A percentile compares a stretch with the other conserved stretches of the same genome.
Conservation (phyloP, 495 filamentous ascomycete genomes). For the Aspergillus conjunctus region DNA sequence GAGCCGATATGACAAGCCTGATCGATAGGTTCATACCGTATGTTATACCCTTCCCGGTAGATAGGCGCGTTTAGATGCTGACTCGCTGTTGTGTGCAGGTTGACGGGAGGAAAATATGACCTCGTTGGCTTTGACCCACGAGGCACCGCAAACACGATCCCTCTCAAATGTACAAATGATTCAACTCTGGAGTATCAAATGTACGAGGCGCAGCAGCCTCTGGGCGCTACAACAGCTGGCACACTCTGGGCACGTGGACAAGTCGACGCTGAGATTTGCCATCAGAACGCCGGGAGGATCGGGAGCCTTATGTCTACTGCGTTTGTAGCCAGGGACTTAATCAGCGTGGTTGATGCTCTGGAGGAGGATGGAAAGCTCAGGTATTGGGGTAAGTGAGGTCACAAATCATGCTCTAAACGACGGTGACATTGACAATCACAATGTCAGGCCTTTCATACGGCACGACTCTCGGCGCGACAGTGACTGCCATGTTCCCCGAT, state of each 20-base stretch:
- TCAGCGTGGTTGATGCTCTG: constrained; percentile 11
- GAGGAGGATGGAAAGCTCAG: constrained; percentile 48
- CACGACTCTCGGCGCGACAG: constrained; percentile 42
- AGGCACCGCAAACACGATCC: constrained; percentile 10
- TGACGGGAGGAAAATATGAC: constrained; percentile 13
- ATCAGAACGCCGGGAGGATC: neutral
- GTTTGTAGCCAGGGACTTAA: constrained; percentile 14
- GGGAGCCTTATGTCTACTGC: constrained; percentile 12
- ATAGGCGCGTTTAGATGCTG: neutral
- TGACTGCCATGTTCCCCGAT: constrained; percentile 49
- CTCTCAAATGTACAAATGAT: constrained; percentile 3
- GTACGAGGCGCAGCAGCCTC: neutral
- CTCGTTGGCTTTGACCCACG: constrained; percentile 10
- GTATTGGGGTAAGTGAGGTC: constrained; percentile 45
- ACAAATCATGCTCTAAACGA: no score
- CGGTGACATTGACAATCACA: neutral
- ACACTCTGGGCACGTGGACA: constrained; percentile 9
- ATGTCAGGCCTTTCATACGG: constrained; percentile 45
- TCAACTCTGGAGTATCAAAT: neutral
- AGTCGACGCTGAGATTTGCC: constrained; percentile 8
- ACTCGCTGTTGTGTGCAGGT: neutral
- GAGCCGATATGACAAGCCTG: constrained; percentile 1
- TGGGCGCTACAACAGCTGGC: neutral
- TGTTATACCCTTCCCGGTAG: neutral
- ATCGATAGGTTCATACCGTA: constrained; percentile 12